These are phyloP conservation scores for Xylariaceae sp. DNA, from an alignment of 2,329 filamentous ascomycete genomes.

Conservation along the genomic window DNA sequence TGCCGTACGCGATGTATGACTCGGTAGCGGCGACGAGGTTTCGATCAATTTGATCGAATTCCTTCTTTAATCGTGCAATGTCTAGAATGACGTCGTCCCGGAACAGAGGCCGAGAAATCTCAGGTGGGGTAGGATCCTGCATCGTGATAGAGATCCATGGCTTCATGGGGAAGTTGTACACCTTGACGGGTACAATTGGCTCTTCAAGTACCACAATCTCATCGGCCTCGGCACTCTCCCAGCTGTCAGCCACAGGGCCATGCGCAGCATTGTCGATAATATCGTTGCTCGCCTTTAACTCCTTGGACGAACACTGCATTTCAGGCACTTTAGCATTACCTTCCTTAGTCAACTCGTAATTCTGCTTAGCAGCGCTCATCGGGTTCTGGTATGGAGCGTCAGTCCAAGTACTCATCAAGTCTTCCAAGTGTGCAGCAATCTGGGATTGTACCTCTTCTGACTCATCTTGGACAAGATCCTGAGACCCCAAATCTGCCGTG, in stretches of 20 bases:
- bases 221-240: conserved; percentile 81
- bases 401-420: conserved; percentile 47
- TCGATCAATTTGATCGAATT: conserved; percentile 95
- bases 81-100: conserved; percentile 80
- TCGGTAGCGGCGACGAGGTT: conserved; percentile 85
- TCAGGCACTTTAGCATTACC: conserved; percentile 51
- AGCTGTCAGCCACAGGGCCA: conserved; percentile 70
- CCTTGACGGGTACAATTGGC: conserved; percentile 62
- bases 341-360: conserved; percentile 52
- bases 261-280: conserved; percentile 54
- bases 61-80: conserved; percentile 91
- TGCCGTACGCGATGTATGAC: conserved; percentile 88
- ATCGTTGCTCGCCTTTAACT: conserved; percentile 43
- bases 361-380: conserved; percentile 41
- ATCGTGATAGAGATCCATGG: conserved; percentile 90
- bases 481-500: conserved; percentile 51
- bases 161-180: conserved; percentile 95
- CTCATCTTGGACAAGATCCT: conserved; percentile 56
- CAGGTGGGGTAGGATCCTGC: conserved; percentile 42
- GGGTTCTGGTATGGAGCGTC: conserved; percentile 50
- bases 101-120: conserved; percentile 57
- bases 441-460: conserved; percentile 44
- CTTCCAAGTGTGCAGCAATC: conserved; percentile 45
- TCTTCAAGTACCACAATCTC: conserved; percentile 61
- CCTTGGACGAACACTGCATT: conserved; percentile 46